Percentiles rank a stretch among this genome's conserved stretches.
These are phyloP conservation scores for Ganoderma multipileum DNA, from an alignment of 1,284 basidiomycete genomes.

Conservation along the genomic window DNA sequence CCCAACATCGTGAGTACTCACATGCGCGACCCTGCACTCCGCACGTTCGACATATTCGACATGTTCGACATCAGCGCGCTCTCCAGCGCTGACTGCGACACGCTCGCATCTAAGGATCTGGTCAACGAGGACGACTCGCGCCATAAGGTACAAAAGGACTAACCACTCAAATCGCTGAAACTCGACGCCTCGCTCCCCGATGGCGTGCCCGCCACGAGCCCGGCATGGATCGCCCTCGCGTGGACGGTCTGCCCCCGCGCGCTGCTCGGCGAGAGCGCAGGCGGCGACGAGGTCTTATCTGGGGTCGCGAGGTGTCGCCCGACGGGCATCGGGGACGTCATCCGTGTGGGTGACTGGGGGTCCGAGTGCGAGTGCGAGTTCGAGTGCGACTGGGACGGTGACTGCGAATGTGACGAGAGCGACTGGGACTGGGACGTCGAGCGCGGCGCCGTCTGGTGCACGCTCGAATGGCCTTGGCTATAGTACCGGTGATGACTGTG, in stretches of 20 bases:
- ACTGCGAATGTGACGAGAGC: constrained; percentile 18
- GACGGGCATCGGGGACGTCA: constrained; percentile 48
- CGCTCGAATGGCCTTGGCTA: constrained; percentile 11
- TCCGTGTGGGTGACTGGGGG: constrained; percentile 24
- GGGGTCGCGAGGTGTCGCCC: constrained; percentile 53
- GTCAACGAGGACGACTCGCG: neutral
- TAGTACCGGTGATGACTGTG: constrained; percentile 15
- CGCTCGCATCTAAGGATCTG: constrained; percentile 60
- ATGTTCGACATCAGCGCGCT: constrained; percentile 75
- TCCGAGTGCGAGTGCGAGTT: constrained; percentile 20
- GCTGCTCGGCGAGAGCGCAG: constrained; percentile 59
- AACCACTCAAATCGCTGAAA: constrained; percentile 84
- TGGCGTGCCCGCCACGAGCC: constrained; percentile 49
- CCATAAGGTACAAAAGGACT: constrained; percentile 30
- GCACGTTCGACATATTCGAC: constrained; percentile 58
- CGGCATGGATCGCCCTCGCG: constrained; percentile 40
- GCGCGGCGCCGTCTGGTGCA: constrained; percentile 8
- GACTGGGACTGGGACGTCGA: constrained; percentile 21
- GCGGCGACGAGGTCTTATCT: constrained; percentile 65
- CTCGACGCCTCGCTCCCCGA: constrained; percentile 74
- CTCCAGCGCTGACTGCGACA: constrained; percentile 76
- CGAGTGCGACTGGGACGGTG: constrained; percentile 39
- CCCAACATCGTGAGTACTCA: constrained; percentile 21
- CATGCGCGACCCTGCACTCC: constrained; percentile 31
- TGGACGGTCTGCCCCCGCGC: constrained; percentile 50